Conservation (phyloP, 2,329 filamentous ascomycete species). For the Penicillium corylophilum region DNA sequence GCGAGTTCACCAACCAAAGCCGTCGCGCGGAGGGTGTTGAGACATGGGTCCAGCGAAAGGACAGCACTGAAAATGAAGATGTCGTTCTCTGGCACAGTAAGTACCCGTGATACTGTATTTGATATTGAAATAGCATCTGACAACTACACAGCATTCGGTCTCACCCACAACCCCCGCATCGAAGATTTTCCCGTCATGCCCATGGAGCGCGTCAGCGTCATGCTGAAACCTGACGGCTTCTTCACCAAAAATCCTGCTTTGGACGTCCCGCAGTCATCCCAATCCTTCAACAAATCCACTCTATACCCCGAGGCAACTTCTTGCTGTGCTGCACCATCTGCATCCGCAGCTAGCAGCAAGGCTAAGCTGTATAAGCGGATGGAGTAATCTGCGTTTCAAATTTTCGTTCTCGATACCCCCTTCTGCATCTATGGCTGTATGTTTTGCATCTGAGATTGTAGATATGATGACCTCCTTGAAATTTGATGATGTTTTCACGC, state of each 20-base stretch:
- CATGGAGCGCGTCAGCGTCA: constrained; percentile 53
- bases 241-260: constrained; percentile 54
- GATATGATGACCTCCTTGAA: not conserved
- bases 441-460: not conserved
- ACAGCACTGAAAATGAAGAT: constrained; percentile 50
- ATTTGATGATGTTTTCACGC: not conserved
- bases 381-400: constrained; percentile 17
- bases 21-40: constrained; percentile 55
- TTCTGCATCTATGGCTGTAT: not conserved
- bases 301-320: constrained; percentile 28
- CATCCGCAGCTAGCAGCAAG: constrained; percentile 18
- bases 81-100: constrained; percentile 42
- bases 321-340: constrained; percentile 21
- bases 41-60: constrained; percentile 50
- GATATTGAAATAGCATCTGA: constrained; percentile 8
- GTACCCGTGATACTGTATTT: constrained; percentile 34
- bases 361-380: constrained; percentile 34
- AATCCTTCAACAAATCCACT: constrained; percentile 44
- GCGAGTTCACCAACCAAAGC: constrained; percentile 59
- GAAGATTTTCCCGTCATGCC: constrained; percentile 72
- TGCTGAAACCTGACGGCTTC: constrained; percentile 53
- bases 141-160: constrained; percentile 44
- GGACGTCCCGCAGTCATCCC: constrained; percentile 45
- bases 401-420: not conserved
- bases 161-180: constrained; percentile 63